These are phyloP conservation scores for Colletotrichum tofieldiae DNA, from an alignment of 2,329 filamentous ascomycete genomes.

Conservation along the genomic window DNA sequence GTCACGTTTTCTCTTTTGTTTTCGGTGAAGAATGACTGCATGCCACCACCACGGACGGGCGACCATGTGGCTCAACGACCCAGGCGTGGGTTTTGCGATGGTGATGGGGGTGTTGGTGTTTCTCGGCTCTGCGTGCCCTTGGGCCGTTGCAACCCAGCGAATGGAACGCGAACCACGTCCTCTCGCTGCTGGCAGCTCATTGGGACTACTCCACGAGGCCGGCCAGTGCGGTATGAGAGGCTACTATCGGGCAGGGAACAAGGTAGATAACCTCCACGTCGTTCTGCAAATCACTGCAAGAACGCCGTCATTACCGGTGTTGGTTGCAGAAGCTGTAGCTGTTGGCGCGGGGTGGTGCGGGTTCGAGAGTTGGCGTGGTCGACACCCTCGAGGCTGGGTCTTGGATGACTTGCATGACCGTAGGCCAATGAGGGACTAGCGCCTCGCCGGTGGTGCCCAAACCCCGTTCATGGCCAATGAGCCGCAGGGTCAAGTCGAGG, in stretches of 20 bases:
- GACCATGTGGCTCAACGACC: neutral
- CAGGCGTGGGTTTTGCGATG: neutral
- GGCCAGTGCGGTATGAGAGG: neutral
- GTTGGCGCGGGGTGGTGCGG: neutral
- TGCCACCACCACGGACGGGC: neutral
- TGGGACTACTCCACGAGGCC: no score
- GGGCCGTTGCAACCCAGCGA: conserved; percentile 35
- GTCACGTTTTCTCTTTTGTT: conserved; percentile 17
- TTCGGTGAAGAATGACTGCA: conserved; percentile 39
- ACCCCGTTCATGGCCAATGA: neutral
- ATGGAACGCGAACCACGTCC: neutral
- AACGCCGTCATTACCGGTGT: conserved; percentile 14
- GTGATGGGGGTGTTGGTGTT: neutral
- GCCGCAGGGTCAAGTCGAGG: neutral
- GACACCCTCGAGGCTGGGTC: neutral
- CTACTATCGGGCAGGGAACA: neutral
- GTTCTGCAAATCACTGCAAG: conserved; percentile 4
- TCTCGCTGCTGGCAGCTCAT: neutral
- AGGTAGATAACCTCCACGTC: neutral
- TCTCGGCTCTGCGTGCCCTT: conserved; percentile 15
- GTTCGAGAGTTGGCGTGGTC: neutral
- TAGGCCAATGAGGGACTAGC: conserved; percentile 2
- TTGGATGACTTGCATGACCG: conserved; percentile 30
- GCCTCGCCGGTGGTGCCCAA: conserved; percentile 6
- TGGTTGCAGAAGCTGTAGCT: conserved; percentile 17